Evolutionary conservation across 2,329 filamentous ascomycete genomes (phyloP).

Genomic region (Diaporthe vexans): DNA sequence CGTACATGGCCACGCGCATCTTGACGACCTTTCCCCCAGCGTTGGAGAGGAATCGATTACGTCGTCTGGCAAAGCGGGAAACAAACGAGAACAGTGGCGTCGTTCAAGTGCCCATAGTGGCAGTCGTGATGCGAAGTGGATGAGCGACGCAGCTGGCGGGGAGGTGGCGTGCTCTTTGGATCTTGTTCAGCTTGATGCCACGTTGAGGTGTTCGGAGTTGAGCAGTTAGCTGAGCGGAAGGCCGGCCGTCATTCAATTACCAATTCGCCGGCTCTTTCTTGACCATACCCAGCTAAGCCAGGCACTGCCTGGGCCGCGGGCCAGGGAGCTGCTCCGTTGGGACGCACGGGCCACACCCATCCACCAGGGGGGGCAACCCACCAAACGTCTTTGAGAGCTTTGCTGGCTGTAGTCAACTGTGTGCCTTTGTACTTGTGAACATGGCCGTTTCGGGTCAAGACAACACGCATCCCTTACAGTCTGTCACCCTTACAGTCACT

Average conservation of each 20-base stretch:
- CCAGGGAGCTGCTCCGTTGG: neutral
- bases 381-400: neutral
- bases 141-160: slow-evolving; percentile 10
- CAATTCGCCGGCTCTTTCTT: neutral
- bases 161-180: slow-evolving; percentile 38
- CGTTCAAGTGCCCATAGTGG: slow-evolving; percentile 42
- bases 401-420: neutral
- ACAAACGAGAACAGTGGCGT: slow-evolving; percentile 20
- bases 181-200: slow-evolving; percentile 44
- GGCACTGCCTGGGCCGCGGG: neutral
- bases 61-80: neutral
- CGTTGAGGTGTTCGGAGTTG: slow-evolving; percentile 41
- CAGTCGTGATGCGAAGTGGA: slow-evolving; percentile 20
- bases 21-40: slow-evolving; percentile 48
- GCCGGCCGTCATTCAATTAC: slow-evolving; percentile 37
- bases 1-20: slow-evolving; percentile 73
- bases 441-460: neutral
- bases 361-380: neutral
- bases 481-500: neutral
- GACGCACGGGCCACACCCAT: neutral
- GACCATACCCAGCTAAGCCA: neutral
- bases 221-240: slow-evolving; percentile 21
- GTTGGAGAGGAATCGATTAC: neutral
- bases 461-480: neutral
- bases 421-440: neutral